Conservation (phyloP, 805 yeast genomes). For the Lipomyces lipofer region DNA sequence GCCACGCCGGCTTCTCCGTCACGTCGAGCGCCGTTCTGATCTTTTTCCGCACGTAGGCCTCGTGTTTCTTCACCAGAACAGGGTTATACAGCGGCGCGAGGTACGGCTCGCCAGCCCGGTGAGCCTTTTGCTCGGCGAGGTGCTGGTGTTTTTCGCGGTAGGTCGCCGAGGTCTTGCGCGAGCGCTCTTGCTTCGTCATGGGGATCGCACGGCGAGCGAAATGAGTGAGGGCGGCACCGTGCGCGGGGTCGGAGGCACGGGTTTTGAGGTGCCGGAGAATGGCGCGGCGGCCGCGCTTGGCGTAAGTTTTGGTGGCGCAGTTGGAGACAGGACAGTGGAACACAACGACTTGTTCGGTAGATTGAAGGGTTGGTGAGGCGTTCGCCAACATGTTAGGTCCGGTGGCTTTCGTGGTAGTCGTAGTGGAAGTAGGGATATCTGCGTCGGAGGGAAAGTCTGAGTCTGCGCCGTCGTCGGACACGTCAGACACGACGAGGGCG, state of each 20-base stretch:
- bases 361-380: not conserved
- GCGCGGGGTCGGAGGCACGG: constrained; percentile 15
- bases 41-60: constrained; percentile 29
- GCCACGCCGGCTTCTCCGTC: constrained; percentile 18
- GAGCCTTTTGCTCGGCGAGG: constrained; percentile 18
- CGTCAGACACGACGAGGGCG: not conserved
- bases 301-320: constrained; percentile 24
- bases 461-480: not conserved
- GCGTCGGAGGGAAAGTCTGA: not conserved
- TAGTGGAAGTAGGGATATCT: constrained; percentile 11
- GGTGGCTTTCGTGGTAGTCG: constrained; percentile 7
- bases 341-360: constrained; percentile 26
- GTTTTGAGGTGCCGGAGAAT: constrained; percentile 23
- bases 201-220: constrained; percentile 10
- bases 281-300: constrained; percentile 30
- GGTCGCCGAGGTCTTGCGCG: constrained; percentile 29
- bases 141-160: constrained; percentile 24
- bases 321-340: constrained; percentile 28
- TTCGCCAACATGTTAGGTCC: too few species aligned
- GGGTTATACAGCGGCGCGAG: constrained; percentile 28
- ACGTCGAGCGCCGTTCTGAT: constrained; percentile 19
- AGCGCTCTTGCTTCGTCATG: constrained; percentile 30
- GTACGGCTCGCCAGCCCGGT: constrained; percentile 22
- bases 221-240: constrained; percentile 12
- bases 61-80: constrained; percentile 28